A percentile compares a stretch with the other conserved stretches of the same genome.
Conservation (phyloP, 2,329 filamentous ascomycete genomes). For the Plenodomus lindquistii region DNA sequence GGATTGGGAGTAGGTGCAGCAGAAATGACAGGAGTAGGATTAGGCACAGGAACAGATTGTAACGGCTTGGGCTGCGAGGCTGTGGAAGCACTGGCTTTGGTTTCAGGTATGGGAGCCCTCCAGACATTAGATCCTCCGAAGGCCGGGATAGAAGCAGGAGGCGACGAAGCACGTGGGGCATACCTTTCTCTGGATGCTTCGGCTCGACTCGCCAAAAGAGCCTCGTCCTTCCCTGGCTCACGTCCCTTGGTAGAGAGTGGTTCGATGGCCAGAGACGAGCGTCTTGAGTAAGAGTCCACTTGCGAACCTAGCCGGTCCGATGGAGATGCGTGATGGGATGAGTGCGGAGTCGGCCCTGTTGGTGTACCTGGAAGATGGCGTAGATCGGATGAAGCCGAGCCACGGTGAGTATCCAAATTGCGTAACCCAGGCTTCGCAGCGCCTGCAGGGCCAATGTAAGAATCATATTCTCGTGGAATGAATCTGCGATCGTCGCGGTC, state of each 20-base stretch:
- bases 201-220: slow-evolving; percentile 50
- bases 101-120: slow-evolving; percentile 45
- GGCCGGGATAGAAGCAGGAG: slow-evolving; percentile 60
- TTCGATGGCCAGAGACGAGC: slow-evolving; percentile 43
- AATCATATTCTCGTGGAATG: slow-evolving; percentile 52
- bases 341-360: slow-evolving; percentile 38
- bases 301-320: slow-evolving; percentile 37
- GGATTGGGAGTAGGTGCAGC: slow-evolving; percentile 23
- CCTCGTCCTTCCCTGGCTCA: slow-evolving; percentile 50
- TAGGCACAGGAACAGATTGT: slow-evolving; percentile 24
- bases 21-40: slow-evolving; percentile 10
- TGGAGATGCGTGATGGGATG: slow-evolving; percentile 36
- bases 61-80: slow-evolving; percentile 33
- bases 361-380: slow-evolving; percentile 40
- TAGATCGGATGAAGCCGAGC: slow-evolving; percentile 29
- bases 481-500: slow-evolving; percentile 50
- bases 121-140: slow-evolving; percentile 55
- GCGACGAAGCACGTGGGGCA: slow-evolving; percentile 54
- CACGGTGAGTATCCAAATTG: slow-evolving; percentile 37
- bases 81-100: slow-evolving; percentile 29
- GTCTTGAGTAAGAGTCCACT: slow-evolving; percentile 40
- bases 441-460: slow-evolving; percentile 43
- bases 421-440: slow-evolving; percentile 35
- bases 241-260: slow-evolving; percentile 39
- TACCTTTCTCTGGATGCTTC: slow-evolving; percentile 53